Evolutionary conservation across 805 yeast genomes (phyloP).

Genomic region (Yamadazyma insecticola): DNA sequence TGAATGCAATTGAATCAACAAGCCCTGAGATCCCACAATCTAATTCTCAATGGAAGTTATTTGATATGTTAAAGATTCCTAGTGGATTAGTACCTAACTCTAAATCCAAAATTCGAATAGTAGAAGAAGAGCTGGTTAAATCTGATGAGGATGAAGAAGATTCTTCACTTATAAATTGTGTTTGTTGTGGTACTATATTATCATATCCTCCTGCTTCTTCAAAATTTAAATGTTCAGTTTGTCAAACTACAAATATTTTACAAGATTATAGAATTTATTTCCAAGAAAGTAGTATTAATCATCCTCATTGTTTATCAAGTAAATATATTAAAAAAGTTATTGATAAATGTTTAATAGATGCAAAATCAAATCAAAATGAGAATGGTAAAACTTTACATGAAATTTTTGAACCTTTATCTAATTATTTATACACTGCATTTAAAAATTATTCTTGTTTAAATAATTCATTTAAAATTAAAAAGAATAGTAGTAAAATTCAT

Average conservation of each 20-base stretch:
- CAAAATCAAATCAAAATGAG: slow-evolving; percentile 7
- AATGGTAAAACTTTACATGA: slow-evolving; percentile 17
- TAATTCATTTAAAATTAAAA: slow-evolving; percentile 45
- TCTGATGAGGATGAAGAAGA: slow-evolving; percentile 1
- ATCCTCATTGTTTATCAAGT: slow-evolving; percentile 24
- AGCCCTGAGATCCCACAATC: slow-evolving; percentile 14
- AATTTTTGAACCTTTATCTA: slow-evolving; percentile 48
- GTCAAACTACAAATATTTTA: slow-evolving; percentile 46
- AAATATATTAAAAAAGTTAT: slow-evolving; percentile 26
- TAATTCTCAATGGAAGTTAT: slow-evolving; percentile 18
- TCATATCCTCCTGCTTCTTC: slow-evolving; percentile 21
- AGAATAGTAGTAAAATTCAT: slow-evolving; percentile 23
- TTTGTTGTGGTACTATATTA: slow-evolving; percentile 35
- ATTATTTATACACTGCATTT: slow-evolving; percentile 43
- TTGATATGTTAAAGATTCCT: slow-evolving; percentile 13
- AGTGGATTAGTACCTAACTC: slow-evolving; percentile 1
- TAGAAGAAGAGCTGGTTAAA: slow-evolving; percentile 2
- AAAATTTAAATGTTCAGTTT: slow-evolving; percentile 58
- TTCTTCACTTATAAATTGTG: slow-evolving; percentile 23
- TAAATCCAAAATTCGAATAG: slow-evolving; percentile 1
- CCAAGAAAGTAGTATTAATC: not conserved
- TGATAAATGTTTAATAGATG: slow-evolving; percentile 25
- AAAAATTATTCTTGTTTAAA: slow-evolving; percentile 45
- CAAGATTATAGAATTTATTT: slow-evolving; percentile 7
- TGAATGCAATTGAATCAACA: slow-evolving; percentile 2